Conservation (phyloP, 805 yeast species). For the Nakazawaea holstii region DNA sequence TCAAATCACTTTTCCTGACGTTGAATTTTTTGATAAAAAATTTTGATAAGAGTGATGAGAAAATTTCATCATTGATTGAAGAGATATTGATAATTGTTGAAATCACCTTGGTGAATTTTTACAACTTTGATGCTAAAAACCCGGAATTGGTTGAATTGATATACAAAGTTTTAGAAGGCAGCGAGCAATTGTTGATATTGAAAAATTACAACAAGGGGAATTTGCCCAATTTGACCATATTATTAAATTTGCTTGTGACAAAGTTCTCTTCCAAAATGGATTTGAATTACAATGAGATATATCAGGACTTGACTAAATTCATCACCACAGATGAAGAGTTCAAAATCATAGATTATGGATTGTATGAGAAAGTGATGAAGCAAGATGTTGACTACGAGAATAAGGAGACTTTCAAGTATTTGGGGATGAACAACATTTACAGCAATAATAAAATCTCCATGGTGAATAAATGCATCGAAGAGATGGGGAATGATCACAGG, state of each 20-base stretch:
- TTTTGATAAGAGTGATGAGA: constrained; percentile 8
- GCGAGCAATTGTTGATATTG: background rate
- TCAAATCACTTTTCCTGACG: constrained; percentile 24
- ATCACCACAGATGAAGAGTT: background rate
- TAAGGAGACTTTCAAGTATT: constrained; percentile 6
- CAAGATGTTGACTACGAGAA: constrained; percentile 2
- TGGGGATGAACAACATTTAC: background rate
- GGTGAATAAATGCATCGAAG: background rate
- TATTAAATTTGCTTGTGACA: background rate
- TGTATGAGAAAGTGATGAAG: constrained; percentile 2
- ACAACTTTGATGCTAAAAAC: background rate
- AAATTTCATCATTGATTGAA: constrained; percentile 18
- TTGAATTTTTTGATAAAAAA: constrained; percentile 16
- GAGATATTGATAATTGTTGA: constrained; percentile 22
- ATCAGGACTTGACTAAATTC: background rate
- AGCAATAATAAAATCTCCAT: constrained; percentile 3
- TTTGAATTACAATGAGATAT: constrained; percentile 7
- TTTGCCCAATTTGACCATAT: constrained; percentile 3
- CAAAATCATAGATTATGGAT: background rate
- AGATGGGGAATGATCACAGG: constrained; percentile 2
- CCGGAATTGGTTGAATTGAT: background rate
- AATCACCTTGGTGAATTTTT: constrained; percentile 12
- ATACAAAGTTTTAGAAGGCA: constrained; percentile 8
- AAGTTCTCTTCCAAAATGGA: background rate
- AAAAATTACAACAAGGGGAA: constrained; percentile 2